Evolutionary conservation across 352 stramenopile species (phyloP), one percentile per base, ranked within the genome.

Genomic region (Phytophthora pseudosyringae): DNA sequence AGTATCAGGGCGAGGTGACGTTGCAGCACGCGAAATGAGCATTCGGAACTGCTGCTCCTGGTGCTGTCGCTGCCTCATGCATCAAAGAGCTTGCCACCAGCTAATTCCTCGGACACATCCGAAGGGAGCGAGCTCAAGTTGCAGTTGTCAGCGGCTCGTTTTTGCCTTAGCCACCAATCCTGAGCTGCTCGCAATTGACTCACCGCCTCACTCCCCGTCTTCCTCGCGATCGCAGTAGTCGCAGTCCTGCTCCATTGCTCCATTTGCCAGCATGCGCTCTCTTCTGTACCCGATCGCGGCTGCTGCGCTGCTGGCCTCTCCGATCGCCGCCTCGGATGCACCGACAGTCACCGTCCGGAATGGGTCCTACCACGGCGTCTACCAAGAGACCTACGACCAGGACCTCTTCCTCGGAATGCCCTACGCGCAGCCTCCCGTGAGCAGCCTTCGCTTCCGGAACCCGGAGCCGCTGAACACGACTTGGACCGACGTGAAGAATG

Each of bases 361-460:
- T 48, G 68, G 68, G 1, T 73, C 68, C 16, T 73, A 73, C 63
- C 62, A 62, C 43, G 68, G 68, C 7, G 46, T 73, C n/a, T 32
- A 67, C 33, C 60, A 73, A 33, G 32, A 64, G 15, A 62, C 67
- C 9, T 76, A 69, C 41, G 18, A 57, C 31, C 67, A 73, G 45
- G 66, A 75, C 21, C 39, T 70, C 35, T 80, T 79, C 57, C 63
- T 75, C 4, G 64, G 68, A 5, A 75, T 80, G 44, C 71, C 68
- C 1, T 77, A 65, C 32, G 62, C 62, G 3, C 62, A 69, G 1
- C 62, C 62, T 39, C 62, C 62, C 25, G 47, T 70, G 2, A 58
- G 45, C 12, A 25, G 51, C 13, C 65, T 80, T 13, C 72, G 72
- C n/a, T 73, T 75, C 35, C 53, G 35, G 5, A 52, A 50, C 29